A percentile compares a stretch with the other conserved stretches of the same genome.
Conservation (phyloP, 2,329 filamentous ascomycete species). For the Colletotrichum simmondsii region DNA sequence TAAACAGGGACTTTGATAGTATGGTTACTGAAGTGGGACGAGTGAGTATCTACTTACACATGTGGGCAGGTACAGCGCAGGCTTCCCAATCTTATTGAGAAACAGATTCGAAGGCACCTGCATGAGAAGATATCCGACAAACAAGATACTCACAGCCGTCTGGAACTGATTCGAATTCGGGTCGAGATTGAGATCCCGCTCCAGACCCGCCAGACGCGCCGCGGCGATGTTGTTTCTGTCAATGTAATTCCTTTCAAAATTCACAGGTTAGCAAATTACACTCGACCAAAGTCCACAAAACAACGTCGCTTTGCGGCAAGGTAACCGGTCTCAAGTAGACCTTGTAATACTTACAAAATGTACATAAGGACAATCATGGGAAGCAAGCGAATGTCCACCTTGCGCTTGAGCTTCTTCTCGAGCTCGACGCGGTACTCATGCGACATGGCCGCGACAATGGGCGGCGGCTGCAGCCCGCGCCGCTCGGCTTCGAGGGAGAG, state of each 20-base stretch:
- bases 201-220: slow-evolving; percentile 62
- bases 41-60: slow-evolving; percentile 47
- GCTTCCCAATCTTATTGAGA: slow-evolving; percentile 62
- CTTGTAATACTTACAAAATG: slow-evolving; percentile 48
- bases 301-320: too few relatives aligned
- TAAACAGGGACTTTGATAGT: neutral
- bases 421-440: slow-evolving; percentile 22
- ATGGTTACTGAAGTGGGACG: too few relatives aligned
- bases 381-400: slow-evolving; percentile 51
- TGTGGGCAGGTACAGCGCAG: slow-evolving; percentile 55
- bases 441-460: slow-evolving; percentile 25
- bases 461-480: slow-evolving; percentile 22
- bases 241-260: slow-evolving; percentile 23
- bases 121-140: slow-evolving; percentile 62
- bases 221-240: slow-evolving; percentile 54
- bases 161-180: slow-evolving; percentile 46
- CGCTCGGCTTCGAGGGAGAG: slow-evolving; percentile 21
- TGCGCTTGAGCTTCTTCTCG: slow-evolving; percentile 47
- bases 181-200: slow-evolving; percentile 48
- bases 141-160: slow-evolving; percentile 60
- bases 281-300: neutral
- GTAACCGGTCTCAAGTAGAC: too few relatives aligned
- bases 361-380: slow-evolving; percentile 65
- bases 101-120: slow-evolving; percentile 63
- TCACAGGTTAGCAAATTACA: too few relatives aligned